Evolutionary conservation across 352 stramenopile genomes (phyloP).

Genomic region (Globisporangium solare): DNA sequence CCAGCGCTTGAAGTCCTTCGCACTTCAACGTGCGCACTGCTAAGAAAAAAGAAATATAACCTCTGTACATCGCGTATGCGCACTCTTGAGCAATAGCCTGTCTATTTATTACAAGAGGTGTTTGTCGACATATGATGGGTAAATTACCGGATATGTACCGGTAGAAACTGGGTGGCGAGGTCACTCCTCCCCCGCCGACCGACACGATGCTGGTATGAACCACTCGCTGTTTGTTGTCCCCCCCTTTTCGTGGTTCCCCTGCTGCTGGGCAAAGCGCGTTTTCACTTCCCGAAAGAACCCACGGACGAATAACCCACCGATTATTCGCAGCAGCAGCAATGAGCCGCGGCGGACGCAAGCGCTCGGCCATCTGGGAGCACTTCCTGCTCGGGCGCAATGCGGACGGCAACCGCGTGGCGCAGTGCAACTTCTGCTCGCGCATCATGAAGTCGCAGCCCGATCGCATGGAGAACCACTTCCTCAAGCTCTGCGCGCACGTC

Average conservation of each 20-base stretch:
- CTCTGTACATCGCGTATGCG: too few relatives aligned
- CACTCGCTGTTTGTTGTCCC: background rate
- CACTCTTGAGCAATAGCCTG: background rate
- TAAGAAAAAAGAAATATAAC: too few relatives aligned
- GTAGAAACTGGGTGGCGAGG: background rate
- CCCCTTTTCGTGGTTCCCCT: too few relatives aligned
- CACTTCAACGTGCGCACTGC: too few relatives aligned
- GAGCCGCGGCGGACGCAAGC: constrained; percentile 7
- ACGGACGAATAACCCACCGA: background rate
- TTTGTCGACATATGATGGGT: background rate
- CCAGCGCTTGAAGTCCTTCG: background rate
- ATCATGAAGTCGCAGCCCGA: constrained; percentile 17
- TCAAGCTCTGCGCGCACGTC: constrained; percentile 14
- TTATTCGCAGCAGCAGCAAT: background rate
- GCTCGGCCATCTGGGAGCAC: constrained; percentile 16
- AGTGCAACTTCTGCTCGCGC: constrained; percentile 14
- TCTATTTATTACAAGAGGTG: too few relatives aligned
- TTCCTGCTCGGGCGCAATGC: constrained; percentile 9
- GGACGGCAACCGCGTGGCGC: constrained; percentile 13
- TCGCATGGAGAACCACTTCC: constrained; percentile 19
- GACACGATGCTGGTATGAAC: background rate
- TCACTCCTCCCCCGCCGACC: background rate
- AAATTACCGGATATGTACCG: background rate
- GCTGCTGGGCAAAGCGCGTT: background rate
- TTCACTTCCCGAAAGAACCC: background rate